phyloP scores from a whole-genome alignment of 2,329 filamentous ascomycete species.

The Diaporthe sp. region DNA sequence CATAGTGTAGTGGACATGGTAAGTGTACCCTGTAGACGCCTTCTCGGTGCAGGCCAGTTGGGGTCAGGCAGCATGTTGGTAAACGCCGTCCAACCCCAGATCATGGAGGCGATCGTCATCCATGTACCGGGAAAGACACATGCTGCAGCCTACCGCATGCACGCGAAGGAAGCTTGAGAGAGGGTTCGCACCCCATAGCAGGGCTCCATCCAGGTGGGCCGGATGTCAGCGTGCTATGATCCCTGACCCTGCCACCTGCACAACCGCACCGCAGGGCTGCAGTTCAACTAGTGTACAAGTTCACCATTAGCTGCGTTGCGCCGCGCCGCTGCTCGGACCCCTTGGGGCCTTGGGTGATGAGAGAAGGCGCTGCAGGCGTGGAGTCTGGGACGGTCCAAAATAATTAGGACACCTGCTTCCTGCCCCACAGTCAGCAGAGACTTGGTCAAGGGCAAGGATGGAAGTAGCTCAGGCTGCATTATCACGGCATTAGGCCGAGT shows the following conservation, averaged over 20 bases:
- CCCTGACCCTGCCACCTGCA: constrained; percentile 1
- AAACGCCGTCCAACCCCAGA: constrained; percentile 16
- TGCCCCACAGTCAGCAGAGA: constrained; percentile 14
- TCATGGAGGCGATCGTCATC: constrained; percentile 10
- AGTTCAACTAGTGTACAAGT: not conserved
- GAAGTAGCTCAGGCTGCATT: not conserved
- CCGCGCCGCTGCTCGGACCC: constrained; percentile 16
- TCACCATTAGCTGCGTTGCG: not conserved
- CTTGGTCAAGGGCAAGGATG: not conserved
- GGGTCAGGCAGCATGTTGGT: constrained; percentile 15
- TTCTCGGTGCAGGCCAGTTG: constrained; percentile 3
- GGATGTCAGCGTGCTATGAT: not conserved
- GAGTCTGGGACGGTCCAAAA: not conserved
- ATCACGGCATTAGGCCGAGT: constrained; percentile 10
- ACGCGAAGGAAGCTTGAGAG: constrained; percentile 24
- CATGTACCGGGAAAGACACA: constrained; percentile 20
- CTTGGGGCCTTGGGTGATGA: not conserved
- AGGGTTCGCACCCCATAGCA: constrained; percentile 3
- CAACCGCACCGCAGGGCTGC: constrained; percentile 13
- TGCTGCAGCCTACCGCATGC: constrained; percentile 18
- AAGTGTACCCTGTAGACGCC: too few relatives aligned
- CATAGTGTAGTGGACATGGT: constrained; percentile 1
- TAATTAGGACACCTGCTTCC: constrained; percentile 7
- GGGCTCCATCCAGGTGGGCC: constrained; percentile 10
- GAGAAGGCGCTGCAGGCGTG: not conserved